These are phyloP conservation scores for Sporisorium scitamineum DNA, from an alignment of 1,284 basidiomycete species.

Conservation along the genomic window DNA sequence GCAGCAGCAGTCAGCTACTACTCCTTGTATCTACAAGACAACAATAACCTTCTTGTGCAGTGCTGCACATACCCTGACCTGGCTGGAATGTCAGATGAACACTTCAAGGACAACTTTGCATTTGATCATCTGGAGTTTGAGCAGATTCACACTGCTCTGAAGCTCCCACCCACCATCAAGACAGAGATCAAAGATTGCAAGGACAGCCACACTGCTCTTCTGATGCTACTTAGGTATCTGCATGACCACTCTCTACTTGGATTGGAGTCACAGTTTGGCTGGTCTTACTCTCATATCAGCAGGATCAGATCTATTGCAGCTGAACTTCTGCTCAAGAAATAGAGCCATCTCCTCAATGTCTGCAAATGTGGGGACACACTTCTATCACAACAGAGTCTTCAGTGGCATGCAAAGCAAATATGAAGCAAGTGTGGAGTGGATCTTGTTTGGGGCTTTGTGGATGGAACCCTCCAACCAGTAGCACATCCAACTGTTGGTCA, in stretches of 20 bases:
- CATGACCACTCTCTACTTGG: not conserved
- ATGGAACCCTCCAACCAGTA: not conserved
- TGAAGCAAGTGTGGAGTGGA: not conserved
- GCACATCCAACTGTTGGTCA: not conserved
- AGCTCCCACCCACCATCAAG: not conserved
- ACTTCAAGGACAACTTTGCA: slow-evolving; percentile 5
- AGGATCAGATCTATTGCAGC: not conserved
- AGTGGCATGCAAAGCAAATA: not conserved
- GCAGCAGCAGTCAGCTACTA: not conserved
- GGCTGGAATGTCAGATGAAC: not conserved
- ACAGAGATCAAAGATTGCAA: slow-evolving; percentile 1
- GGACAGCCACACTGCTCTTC: slow-evolving; percentile 2
- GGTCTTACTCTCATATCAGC: slow-evolving; percentile 5
- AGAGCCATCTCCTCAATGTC: not conserved
- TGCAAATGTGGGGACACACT: not conserved
- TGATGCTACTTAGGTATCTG: slow-evolving; percentile 6
- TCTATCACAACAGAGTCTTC: not conserved
- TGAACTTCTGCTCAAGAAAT: not conserved
- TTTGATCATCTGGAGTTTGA: not conserved
- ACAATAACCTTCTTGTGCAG: not conserved
- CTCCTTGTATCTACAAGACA: not conserved
- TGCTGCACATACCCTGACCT: not conserved
- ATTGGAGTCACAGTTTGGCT: slow-evolving; percentile 3
- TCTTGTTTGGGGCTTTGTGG: slow-evolving; percentile 7
- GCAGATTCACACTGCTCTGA: not conserved